phyloP scores from a whole-genome alignment of 257 asterid genomes.

The Solanum tarijense region DNA sequence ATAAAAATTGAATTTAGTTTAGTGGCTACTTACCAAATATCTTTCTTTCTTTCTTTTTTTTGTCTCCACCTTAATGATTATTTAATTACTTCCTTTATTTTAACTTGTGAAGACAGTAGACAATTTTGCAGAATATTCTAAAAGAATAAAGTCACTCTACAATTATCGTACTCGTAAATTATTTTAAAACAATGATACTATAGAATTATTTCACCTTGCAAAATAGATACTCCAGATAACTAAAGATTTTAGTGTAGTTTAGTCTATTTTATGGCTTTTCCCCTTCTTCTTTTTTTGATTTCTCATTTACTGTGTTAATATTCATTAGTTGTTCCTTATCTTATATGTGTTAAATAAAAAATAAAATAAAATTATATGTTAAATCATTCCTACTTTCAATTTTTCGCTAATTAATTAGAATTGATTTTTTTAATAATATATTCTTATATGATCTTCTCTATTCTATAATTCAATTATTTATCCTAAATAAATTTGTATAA shows the following conservation, averaged over 20 bases:
- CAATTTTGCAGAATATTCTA: background rate
- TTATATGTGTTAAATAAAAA: background rate
- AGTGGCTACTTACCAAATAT: background rate
- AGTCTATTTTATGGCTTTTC: background rate
- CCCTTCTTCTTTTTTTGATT: background rate
- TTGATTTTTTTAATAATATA: background rate
- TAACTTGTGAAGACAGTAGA: background rate
- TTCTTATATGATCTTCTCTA: background rate
- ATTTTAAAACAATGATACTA: background rate
- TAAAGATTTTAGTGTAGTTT: background rate
- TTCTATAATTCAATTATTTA: background rate
- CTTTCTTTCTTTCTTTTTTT: background rate
- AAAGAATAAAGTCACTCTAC: background rate
- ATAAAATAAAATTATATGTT: background rate
- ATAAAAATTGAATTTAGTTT: background rate
- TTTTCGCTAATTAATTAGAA: background rate
- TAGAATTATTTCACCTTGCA: background rate
- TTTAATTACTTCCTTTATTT: background rate
- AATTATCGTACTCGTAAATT: background rate
- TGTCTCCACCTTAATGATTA: background rate
- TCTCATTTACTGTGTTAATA: background rate
- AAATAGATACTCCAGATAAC: background rate
- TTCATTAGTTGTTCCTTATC: background rate
- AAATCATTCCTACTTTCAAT: background rate
- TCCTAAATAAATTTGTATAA: background rate